A percentile compares a stretch with the other conserved stretches of the same genome.
These are phyloP conservation scores for Voacanga thouarsii DNA, from an alignment of 257 asterid species.

Conservation along the genomic window DNA sequence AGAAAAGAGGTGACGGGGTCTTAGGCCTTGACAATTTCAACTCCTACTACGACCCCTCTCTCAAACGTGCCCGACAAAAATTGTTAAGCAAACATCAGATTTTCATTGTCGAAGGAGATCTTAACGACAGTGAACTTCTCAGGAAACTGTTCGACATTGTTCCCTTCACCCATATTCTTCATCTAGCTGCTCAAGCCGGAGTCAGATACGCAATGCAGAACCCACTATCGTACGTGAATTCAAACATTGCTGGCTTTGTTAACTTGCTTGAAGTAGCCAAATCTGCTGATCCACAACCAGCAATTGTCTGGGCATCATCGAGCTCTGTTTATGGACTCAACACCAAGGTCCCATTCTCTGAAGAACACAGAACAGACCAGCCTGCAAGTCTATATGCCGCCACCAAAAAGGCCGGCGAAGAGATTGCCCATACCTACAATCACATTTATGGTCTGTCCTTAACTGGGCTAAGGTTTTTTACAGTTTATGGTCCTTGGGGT, in stretches of 20 bases:
- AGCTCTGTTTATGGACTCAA: slow-evolving; percentile 87
- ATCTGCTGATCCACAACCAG: slow-evolving; percentile 86
- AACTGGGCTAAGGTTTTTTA: slow-evolving; percentile 87
- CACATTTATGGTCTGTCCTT: slow-evolving; percentile 79
- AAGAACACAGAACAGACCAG: slow-evolving; percentile 62
- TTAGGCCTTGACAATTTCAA: slow-evolving; percentile 87
- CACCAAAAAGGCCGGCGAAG: slow-evolving; percentile 94
- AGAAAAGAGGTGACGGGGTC: slow-evolving; percentile 91
- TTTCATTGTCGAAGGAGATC: slow-evolving; percentile 66
- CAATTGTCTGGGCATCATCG: slow-evolving; percentile 91
- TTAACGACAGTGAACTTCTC: slow-evolving; percentile 60
- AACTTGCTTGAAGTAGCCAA: slow-evolving; percentile 70
- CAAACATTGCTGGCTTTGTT: slow-evolving; percentile 87
- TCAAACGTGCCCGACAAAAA: slow-evolving; percentile 61
- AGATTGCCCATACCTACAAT: slow-evolving; percentile 83
- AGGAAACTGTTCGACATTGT: slow-evolving; percentile 71
- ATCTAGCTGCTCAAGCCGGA: slow-evolving; percentile 94
- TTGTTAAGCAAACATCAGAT: slow-evolving; percentile 47
- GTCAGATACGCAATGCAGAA: slow-evolving; percentile 98
- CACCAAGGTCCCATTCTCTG: slow-evolving; percentile 73
- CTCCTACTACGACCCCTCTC: slow-evolving; percentile 73
- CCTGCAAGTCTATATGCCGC: slow-evolving; percentile 97
- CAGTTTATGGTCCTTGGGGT: slow-evolving; percentile 97
- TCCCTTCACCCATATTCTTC: slow-evolving; percentile 72
- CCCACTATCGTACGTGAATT: slow-evolving; percentile 65